Evolutionary conservation across 257 asterid species (phyloP).

Genomic region (Solanum peruvianum): DNA sequence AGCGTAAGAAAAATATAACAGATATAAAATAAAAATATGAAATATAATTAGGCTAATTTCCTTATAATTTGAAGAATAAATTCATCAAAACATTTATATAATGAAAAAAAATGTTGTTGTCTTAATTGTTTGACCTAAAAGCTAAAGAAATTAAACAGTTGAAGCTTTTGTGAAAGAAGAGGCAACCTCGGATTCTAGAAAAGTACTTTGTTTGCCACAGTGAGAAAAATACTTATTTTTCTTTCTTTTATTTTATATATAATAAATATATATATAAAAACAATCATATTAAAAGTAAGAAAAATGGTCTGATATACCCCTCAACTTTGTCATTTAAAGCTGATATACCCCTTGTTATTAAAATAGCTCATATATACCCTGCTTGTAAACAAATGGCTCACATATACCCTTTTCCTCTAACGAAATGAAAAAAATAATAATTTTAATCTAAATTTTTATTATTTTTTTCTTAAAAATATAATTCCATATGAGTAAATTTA

Average conservation of each 20-base stretch:
- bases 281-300: too few species aligned
- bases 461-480: too few species aligned
- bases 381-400: too few species aligned
- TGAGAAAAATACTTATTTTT: not conserved
- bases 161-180: slow-evolving; percentile 6
- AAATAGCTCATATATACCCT: too few species aligned
- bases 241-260: not conserved
- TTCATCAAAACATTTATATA: not conserved
- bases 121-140: slow-evolving; percentile 23
- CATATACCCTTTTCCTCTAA: too few species aligned
- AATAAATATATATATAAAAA: not conserved
- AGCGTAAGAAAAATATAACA: not conserved
- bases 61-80: not conserved
- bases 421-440: too few species aligned
- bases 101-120: not conserved
- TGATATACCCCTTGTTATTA: too few species aligned
- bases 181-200: slow-evolving; percentile 47
- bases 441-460: too few species aligned
- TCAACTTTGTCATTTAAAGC: too few species aligned
- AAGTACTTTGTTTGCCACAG: slow-evolving; percentile 1
- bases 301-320: too few species aligned
- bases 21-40: not conserved
- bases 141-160: slow-evolving; percentile 11
- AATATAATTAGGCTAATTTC: not conserved
- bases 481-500: too few species aligned